These are phyloP conservation scores for Fusarium piperis DNA, from an alignment of 2,329 filamentous ascomycete species.

Conservation along the genomic window DNA sequence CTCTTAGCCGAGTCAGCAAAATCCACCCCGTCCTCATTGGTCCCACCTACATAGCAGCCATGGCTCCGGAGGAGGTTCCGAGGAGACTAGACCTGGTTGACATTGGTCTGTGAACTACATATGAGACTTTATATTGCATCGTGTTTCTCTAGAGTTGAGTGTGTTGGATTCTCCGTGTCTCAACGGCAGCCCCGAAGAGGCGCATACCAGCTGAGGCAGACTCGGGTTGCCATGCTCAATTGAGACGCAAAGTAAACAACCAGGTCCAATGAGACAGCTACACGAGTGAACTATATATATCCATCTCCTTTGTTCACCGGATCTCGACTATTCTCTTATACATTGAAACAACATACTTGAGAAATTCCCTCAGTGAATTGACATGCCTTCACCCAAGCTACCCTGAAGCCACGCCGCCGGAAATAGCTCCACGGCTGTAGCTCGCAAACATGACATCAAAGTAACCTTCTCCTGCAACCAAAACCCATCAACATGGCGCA, in stretches of 20 bases:
- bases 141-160: neutral
- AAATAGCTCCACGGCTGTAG: neutral
- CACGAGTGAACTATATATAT: neutral
- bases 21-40: slow-evolving; percentile 36
- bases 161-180: neutral
- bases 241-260: neutral
- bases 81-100: neutral
- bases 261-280: neutral
- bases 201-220: neutral
- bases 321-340: neutral
- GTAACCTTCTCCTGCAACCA: neutral
- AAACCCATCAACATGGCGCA: neutral
- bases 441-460: neutral
- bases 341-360: neutral
- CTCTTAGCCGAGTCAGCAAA: slow-evolving; percentile 35
- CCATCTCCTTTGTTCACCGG: neutral
- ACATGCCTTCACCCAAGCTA: neutral
- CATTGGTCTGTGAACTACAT: neutral
- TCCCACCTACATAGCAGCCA: slow-evolving; percentile 1
- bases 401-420: neutral
- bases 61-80: neutral
- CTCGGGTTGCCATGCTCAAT: neutral
- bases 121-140: neutral
- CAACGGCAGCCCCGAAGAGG: neutral
- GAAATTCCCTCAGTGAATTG: neutral